A percentile compares a stretch with the other conserved stretches of the same genome.
Evolutionary conservation across 345 rosid species (phyloP).

Genomic region (Orychophragmus violaceus): DNA sequence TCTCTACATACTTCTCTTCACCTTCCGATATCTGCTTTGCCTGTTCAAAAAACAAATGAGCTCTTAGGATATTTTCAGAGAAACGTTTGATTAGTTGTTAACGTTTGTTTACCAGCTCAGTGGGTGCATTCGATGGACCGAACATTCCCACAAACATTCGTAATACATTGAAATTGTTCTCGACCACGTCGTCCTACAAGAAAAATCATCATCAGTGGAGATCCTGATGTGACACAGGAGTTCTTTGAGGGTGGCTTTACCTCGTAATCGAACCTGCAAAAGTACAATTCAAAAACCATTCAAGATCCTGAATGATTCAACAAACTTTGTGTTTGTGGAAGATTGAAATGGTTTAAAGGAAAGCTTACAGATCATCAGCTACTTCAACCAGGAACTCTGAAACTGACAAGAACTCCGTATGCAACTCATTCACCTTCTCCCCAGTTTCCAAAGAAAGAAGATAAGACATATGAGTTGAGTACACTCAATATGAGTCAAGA

Average conservation of each 20-base stretch:
- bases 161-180: slow-evolving; percentile 70
- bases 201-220: neutral
- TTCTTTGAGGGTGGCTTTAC: slow-evolving; percentile 30
- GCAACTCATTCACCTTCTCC: slow-evolving; percentile 69
- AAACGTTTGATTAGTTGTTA: neutral
- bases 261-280: slow-evolving; percentile 79
- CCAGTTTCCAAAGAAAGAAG: slow-evolving; percentile 32
- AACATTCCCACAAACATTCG: slow-evolving; percentile 78
- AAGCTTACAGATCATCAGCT: slow-evolving; percentile 74
- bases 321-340: slow-evolving; percentile 24
- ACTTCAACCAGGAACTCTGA: slow-evolving; percentile 88
- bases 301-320: slow-evolving; percentile 5
- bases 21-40: slow-evolving; percentile 69
- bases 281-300: slow-evolving; percentile 4
- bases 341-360: slow-evolving; percentile 1
- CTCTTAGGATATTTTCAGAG: neutral
- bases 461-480: neutral
- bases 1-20: slow-evolving; percentile 55
- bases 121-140: slow-evolving; percentile 63
- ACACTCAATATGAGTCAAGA: neutral
- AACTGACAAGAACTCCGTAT: slow-evolving; percentile 76
- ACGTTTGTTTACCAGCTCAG: slow-evolving; percentile 52
- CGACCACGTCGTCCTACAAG: slow-evolving; percentile 71
- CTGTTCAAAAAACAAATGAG: slow-evolving; percentile 32
- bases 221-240: neutral